phyloP scores from a whole-genome alignment of 23 red algal species.

The Gracilaria domingensis region DNA sequence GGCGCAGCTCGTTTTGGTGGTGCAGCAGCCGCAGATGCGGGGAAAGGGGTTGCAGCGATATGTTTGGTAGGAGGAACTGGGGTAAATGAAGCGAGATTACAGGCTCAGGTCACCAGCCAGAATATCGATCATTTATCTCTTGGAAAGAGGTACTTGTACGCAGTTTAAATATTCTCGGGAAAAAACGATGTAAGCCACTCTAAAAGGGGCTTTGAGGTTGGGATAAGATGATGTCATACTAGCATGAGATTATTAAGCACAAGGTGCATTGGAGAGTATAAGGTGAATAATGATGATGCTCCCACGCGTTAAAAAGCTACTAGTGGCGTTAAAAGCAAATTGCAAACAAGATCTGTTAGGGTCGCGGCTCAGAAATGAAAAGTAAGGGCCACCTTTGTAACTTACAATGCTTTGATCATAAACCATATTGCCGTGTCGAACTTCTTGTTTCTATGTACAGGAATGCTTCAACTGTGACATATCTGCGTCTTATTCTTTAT shows the following conservation, averaged over 20 bases:
- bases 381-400: neutral
- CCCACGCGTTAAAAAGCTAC: neutral
- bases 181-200: neutral
- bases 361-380: neutral
- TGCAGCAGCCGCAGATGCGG: neutral
- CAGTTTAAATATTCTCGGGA: neutral
- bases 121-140: constrained; percentile 10
- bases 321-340: neutral
- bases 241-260: neutral
- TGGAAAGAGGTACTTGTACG: neutral
- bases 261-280: no score
- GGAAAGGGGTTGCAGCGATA: constrained; percentile 8
- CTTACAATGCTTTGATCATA: constrained; percentile 4
- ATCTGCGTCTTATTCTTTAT: no score
- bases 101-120: neutral
- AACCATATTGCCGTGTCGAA: neutral
- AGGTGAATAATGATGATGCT: neutral
- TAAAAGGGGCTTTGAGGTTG: neutral
- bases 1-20: neutral
- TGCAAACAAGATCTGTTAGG: neutral
- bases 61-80: neutral
- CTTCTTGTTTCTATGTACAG: neutral
- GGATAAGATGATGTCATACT: neutral
- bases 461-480: no score
- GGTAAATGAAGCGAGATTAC: neutral